Evolutionary conservation across 805 yeast species (phyloP), one percentile per base, ranked within the genome.

Genomic region (Schizosaccharomyces osmophilus): DNA sequence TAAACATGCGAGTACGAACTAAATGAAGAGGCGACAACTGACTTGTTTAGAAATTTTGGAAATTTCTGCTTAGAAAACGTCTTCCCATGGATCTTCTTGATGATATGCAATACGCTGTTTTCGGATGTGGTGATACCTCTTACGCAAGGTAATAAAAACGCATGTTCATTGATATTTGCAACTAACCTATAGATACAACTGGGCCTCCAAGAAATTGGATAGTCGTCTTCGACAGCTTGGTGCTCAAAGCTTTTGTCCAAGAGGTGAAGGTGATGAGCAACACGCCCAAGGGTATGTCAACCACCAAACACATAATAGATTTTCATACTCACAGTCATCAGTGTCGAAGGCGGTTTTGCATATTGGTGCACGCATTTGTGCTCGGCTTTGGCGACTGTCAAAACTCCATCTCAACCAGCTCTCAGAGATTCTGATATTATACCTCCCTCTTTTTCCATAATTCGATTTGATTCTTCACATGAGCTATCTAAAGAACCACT

Each of bases 81-180:
- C 77, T 90, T 6, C 77, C 93, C 73, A 36, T 65, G 0, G 80
- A 80, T 66, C 72, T 87, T 39, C 72, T 90, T 48, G 76, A 77
- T 64, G 85, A 83, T 68, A 66, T 86, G 11, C 70, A 73, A 19
- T 75, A 88, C 65, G 79, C 90, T 2, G 78, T 87, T 1, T 84
- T 93, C 68, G 99, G 98, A 0, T 72, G 93, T 1, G 99, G 99
- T 31, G 97, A 93, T 70, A 83, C 95, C 0, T 83, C 95, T 0
- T 93, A 93, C 69, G 86, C 94, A 4, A 64, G 64, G 62, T 62
- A 48, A 42, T 36, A 36, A 36, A 36, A 11, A 4, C 24, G 1
- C 2, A 36, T 26, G 6, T 19, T 42, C 48, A 8, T 11, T 4
- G 26, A n/a, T 17, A 22, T 26, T 13, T 13, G 8, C 42, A 43